phyloP scores from a whole-genome alignment of 805 yeast species.

The Blastobotrys attinorum region DNA sequence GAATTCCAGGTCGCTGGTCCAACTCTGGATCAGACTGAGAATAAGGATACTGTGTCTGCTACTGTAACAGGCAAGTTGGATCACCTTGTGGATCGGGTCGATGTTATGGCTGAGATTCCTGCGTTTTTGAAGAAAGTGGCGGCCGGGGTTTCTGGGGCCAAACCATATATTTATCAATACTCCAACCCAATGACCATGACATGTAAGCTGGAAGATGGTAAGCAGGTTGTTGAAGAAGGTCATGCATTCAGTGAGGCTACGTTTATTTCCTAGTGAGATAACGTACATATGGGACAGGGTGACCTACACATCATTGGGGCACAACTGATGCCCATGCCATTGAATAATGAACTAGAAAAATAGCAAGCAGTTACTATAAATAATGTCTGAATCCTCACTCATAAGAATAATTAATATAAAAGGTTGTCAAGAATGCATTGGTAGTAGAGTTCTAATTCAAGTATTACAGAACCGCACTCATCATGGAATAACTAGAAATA shows the following conservation, averaged over 20 bases:
- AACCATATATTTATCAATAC: constrained; percentile 94
- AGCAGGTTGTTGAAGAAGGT: constrained; percentile 46
- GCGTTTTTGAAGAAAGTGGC: constrained; percentile 88
- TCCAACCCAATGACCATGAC: constrained; percentile 53
- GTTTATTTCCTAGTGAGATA: constrained; percentile 48
- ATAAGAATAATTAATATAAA: too few relatives aligned
- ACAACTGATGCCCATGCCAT: too few relatives aligned
- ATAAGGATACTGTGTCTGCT: constrained; percentile 36
- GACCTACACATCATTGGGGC: too few relatives aligned
- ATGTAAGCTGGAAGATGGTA: constrained; percentile 34
- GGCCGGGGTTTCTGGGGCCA: constrained; percentile 90
- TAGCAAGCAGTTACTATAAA: too few relatives aligned
- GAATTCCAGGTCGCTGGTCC: constrained; percentile 50
- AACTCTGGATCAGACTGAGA: constrained; percentile 36
- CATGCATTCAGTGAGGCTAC: constrained; percentile 73
- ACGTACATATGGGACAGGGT: too few relatives aligned
- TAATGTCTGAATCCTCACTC: too few relatives aligned
- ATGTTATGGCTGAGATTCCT: constrained; percentile 96
- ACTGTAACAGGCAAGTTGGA: constrained; percentile 52
- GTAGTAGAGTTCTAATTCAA: too few relatives aligned
- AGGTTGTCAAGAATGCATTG: too few relatives aligned
- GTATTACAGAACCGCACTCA: constrained; percentile 35
- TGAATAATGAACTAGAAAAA: too few relatives aligned
- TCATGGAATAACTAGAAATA: constrained; percentile 56
- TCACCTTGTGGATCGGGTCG: constrained; percentile 77